These are phyloP conservation scores for Phytophthora pseudosyringae DNA, from an alignment of 352 stramenopile genomes.

Conservation along the genomic window DNA sequence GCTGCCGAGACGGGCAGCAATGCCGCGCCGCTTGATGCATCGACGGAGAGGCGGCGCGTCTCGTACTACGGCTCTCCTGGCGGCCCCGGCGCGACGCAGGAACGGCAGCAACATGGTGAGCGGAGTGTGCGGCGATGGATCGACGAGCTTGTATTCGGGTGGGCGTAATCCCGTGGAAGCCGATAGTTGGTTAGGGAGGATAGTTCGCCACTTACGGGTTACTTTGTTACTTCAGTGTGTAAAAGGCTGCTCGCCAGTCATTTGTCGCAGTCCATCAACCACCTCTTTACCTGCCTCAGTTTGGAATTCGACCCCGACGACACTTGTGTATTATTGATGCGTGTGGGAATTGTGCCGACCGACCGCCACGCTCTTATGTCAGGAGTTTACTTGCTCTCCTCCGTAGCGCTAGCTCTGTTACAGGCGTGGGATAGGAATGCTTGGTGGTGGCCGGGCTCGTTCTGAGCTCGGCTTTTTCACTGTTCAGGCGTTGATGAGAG, in stretches of 20 bases:
- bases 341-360: constrained; percentile 13
- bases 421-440: constrained; percentile 83
- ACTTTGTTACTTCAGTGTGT: constrained; percentile 6
- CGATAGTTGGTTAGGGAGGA: constrained; percentile 4
- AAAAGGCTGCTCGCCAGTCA: constrained; percentile 31
- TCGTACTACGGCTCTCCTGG: neutral
- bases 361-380: constrained; percentile 74
- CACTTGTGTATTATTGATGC: neutral
- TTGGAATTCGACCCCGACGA: constrained; percentile 18
- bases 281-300: constrained; percentile 18
- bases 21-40: neutral
- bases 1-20: constrained; percentile 14
- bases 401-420: constrained; percentile 84
- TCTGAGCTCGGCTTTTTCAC: constrained; percentile 66
- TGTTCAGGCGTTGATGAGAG: constrained; percentile 82
- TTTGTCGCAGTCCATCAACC: constrained; percentile 13
- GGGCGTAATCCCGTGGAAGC: neutral
- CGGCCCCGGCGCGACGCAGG: constrained; percentile 19
- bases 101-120: constrained; percentile 24
- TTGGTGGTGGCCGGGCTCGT: constrained; percentile 65
- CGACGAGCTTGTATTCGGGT: constrained; percentile 18
- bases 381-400: constrained; percentile 76
- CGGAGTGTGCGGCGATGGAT: constrained; percentile 20
- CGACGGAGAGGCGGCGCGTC: constrained; percentile 1
- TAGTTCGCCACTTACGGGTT: neutral